Conservation (phyloP, 768 basidiomycete genomes). For the Termitomyces sp. region DNA sequence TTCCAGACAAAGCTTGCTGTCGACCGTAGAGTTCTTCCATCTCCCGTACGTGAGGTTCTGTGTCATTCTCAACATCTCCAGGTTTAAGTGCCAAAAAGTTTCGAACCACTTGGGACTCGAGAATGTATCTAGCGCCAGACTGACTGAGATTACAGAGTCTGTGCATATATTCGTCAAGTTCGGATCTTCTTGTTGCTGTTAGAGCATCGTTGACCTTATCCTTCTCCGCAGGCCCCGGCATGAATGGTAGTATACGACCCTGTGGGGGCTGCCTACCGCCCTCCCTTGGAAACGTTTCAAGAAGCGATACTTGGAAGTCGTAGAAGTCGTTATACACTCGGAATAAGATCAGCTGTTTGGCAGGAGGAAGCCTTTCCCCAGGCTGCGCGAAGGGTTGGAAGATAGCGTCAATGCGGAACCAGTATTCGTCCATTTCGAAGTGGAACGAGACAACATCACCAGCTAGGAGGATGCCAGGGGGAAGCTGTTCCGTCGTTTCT, state of each 20-base stretch:
- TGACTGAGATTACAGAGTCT: conserved; percentile 69
- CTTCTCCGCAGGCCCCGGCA: conserved; percentile 89
- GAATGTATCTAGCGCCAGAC: conserved; percentile 68
- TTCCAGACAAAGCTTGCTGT: background rate
- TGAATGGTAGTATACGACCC: conserved; percentile 84
- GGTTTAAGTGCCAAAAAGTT: conserved; percentile 80
- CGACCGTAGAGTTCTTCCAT: conserved; percentile 47
- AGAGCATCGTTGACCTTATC: conserved; percentile 81
- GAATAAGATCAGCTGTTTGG: conserved; percentile 83
- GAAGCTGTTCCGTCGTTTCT: conserved; percentile 46
- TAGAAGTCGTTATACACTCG: conserved; percentile 98
- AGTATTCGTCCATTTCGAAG: conserved; percentile 92
- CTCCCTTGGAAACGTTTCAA: conserved; percentile 85
- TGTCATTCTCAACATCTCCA: conserved; percentile 75
- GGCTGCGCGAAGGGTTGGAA: conserved; percentile 77
- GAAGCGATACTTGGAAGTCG: conserved; percentile 88
- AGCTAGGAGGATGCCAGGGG: conserved; percentile 78
- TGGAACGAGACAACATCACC: conserved; percentile 97
- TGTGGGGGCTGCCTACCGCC: conserved; percentile 71
- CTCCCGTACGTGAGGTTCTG: conserved; percentile 53
- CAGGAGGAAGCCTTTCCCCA: conserved; percentile 55
- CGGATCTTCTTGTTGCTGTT: conserved; percentile 72
- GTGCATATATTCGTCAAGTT: conserved; percentile 86
- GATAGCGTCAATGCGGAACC: conserved; percentile 91
- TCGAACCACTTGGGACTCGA: conserved; percentile 76